These are phyloP conservation scores for Penicillium lividum DNA, from an alignment of 495 filamentous ascomycete species.

Conservation along the genomic window DNA sequence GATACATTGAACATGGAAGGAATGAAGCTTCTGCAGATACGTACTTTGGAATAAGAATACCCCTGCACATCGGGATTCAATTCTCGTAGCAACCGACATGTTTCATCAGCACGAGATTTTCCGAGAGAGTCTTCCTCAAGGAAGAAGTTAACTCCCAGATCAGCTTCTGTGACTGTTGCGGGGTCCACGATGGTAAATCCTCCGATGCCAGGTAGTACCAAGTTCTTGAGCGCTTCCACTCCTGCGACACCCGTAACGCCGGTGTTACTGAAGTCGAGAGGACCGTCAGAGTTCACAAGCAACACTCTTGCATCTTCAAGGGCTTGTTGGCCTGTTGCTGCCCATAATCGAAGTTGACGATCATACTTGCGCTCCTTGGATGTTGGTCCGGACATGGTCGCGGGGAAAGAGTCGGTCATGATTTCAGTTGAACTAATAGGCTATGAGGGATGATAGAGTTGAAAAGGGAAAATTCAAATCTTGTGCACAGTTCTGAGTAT, in stretches of 20 bases:
- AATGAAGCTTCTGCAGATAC: neutral
- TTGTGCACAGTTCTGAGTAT: neutral
- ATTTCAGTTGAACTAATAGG: slow-evolving; percentile 13
- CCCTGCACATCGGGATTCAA: slow-evolving; percentile 95
- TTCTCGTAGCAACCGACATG: slow-evolving; percentile 75
- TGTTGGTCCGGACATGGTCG: slow-evolving; percentile 56
- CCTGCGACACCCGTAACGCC: slow-evolving; percentile 76
- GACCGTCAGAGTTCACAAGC: slow-evolving; percentile 71
- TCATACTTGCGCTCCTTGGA: slow-evolving; percentile 96
- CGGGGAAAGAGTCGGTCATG: slow-evolving; percentile 45
- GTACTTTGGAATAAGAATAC: slow-evolving; percentile 50
- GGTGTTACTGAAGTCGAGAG: slow-evolving; percentile 35
- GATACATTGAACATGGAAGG: neutral
- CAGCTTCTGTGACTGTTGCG: slow-evolving; percentile 70
- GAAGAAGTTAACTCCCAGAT: slow-evolving; percentile 97
- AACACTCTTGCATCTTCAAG: slow-evolving; percentile 88
- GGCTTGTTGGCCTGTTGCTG: slow-evolving; percentile 84
- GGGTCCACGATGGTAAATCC: slow-evolving; percentile 93
- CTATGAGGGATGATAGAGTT: neutral
- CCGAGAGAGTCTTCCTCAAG: slow-evolving; percentile 77
- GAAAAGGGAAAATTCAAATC: neutral
- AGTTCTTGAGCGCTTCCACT: slow-evolving; percentile 93
- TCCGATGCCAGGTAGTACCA: slow-evolving; percentile 90
- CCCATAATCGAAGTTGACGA: slow-evolving; percentile 93
- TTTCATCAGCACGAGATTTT: slow-evolving; percentile 75